Evolutionary conservation across 495 filamentous ascomycete genomes (phyloP), one percentile per base, ranked within the genome.

Genomic region (Hypoxylon intermedium): DNA sequence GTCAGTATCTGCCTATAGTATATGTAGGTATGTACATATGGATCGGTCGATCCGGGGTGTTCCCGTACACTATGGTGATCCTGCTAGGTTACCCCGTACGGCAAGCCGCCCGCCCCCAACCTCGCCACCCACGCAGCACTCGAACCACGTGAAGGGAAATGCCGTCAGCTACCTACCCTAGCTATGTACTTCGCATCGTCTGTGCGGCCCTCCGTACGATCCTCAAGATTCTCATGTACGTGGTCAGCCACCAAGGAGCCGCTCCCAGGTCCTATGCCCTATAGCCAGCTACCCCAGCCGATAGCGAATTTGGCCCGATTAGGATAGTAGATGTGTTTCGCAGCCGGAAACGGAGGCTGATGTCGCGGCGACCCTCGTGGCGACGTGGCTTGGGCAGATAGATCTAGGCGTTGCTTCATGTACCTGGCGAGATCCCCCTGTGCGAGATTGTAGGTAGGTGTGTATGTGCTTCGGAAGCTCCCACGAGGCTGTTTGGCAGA

Each of bases 1-100:
- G n/a, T n/a, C n/a, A n/a, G n/a, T n/a, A n/a, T n/a, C n/a, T n/a
- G n/a, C n/a, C n/a, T n/a, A n/a, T n/a, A n/a, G n/a, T n/a, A n/a
- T n/a, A n/a, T n/a, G n/a, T n/a, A n/a, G n/a, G n/a, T n/a, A n/a
- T n/a, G n/a, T n/a, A n/a, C n/a, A n/a, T 53, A 26, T 34, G 21
- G 53, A 64, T 50, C 50, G 53, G 36, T 26, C 44, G 61, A 54
- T 64, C 61, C 23, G 37, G 61, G 61, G 54, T 50, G 24, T 7
- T 9, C 1, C 6, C n/a, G 36, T 58, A 13, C 30, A n/a, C 6
- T n/a, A 18, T 13, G 46, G 18, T 20, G 19, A 36, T 43, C 43
- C 38, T 30, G 30, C 47, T n/a, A 44, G 21, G 37, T 41, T 54
- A 45, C 56, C 48, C 56, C 56, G 42, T 58, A 44, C 38, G 34